These are phyloP conservation scores for Saksenaea vasiformis DNA, from an alignment of 371 early-diverging fungal species.

Conservation along the genomic window DNA sequence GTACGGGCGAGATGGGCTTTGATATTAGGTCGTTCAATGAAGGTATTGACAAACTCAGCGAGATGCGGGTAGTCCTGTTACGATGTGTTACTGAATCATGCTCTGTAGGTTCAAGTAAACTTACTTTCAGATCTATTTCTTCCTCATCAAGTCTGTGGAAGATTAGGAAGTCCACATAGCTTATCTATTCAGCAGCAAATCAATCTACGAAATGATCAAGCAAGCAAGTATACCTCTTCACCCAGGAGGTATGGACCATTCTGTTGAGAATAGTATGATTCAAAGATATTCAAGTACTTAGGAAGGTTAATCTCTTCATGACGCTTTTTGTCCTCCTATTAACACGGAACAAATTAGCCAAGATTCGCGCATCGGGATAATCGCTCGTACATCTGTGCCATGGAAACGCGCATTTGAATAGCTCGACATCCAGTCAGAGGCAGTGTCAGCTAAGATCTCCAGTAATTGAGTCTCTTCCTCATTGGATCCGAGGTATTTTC, in stretches of 20 bases:
- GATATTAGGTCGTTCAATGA: conserved; percentile 25
- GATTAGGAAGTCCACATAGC: conserved; percentile 30
- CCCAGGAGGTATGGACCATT: conserved; percentile 30
- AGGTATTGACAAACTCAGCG: conserved; percentile 20
- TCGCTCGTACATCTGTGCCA: neutral
- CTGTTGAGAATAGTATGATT: conserved; percentile 8
- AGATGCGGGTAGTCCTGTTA: conserved; percentile 25
- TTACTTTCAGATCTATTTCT: neutral
- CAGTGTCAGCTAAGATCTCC: conserved; percentile 14
- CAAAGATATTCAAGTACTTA: neutral
- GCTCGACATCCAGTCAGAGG: conserved; percentile 1
- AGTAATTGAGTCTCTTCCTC: conserved; percentile 27
- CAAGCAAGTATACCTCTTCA: conserved; percentile 10
- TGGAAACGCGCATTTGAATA: neutral
- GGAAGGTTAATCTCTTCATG: neutral
- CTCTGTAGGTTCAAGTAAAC: neutral
- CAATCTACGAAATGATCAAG: no score
- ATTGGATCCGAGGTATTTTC: conserved; percentile 21
- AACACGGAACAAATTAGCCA: neutral
- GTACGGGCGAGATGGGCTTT: conserved; percentile 7
- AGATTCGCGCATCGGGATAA: neutral
- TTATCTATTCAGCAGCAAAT: neutral
- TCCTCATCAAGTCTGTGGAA: conserved; percentile 24
- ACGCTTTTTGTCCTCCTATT: conserved; percentile 10
- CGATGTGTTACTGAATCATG: neutral